Conservation (phyloP, 2,329 filamentous ascomycete genomes). For the Fusarium abutilonis region DNA sequence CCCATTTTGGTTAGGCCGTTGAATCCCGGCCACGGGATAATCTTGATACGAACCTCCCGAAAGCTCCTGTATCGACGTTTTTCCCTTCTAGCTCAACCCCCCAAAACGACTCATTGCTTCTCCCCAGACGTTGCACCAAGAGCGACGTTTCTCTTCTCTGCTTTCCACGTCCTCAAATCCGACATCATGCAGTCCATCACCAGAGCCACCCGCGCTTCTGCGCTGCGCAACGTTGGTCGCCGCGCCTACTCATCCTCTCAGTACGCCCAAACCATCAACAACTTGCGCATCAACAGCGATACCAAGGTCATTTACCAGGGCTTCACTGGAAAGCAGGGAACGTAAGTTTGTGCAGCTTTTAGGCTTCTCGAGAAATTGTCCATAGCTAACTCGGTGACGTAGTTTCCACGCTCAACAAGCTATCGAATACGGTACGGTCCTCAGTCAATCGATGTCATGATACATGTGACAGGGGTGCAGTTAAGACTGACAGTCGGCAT, state of each 20-base stretch:
- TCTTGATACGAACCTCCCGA: slow-evolving; percentile 47
- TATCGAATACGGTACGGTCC: slow-evolving; percentile 89
- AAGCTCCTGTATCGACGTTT: slow-evolving; percentile 45
- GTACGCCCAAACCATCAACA: slow-evolving; percentile 79
- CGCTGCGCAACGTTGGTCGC: slow-evolving; percentile 70
- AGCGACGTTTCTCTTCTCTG: slow-evolving; percentile 25
- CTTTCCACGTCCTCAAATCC: slow-evolving; percentile 14
- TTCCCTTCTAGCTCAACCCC: slow-evolving; percentile 38
- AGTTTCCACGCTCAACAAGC: slow-evolving; percentile 98
- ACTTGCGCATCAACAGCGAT: slow-evolving; percentile 90
- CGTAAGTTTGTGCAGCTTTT: slow-evolving; percentile 64
- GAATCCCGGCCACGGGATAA: slow-evolving; percentile 45
- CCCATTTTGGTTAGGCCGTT: slow-evolving; percentile 42
- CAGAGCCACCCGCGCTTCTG: slow-evolving; percentile 75
- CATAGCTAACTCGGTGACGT: slow-evolving; percentile 33
- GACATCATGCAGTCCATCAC: slow-evolving; percentile 85
- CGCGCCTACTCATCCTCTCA: slow-evolving; percentile 81
- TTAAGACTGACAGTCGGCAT: slow-evolving; percentile 41
- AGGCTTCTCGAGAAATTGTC: neutral
- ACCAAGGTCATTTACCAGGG: slow-evolving; percentile 98
- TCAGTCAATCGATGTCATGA: slow-evolving; percentile 39
- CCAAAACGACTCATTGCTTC: slow-evolving; percentile 30
- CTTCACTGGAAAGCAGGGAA: slow-evolving; percentile 97
- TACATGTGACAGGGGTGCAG: slow-evolving; percentile 41
- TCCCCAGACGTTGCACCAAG: slow-evolving; percentile 27